A percentile compares a stretch with the other conserved stretches of the same genome.
These are phyloP conservation scores for Bjerkandera adusta DNA, from an alignment of 1,284 basidiomycete species.

Conservation along the genomic window DNA sequence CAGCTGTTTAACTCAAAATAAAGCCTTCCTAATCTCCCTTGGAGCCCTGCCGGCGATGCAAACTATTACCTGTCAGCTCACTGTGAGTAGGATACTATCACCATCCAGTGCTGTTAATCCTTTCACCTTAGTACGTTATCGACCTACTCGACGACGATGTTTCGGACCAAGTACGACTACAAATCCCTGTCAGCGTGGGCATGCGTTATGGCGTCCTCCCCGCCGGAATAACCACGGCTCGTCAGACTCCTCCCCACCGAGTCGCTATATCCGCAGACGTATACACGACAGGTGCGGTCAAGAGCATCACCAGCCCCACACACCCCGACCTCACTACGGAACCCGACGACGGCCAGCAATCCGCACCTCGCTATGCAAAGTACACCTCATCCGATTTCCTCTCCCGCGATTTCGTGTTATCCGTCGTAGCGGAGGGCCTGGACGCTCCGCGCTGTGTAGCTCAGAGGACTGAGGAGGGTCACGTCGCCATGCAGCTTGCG, in stretches of 20 bases:
- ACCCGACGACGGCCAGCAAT: slow-evolving; percentile 3
- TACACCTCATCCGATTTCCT: slow-evolving; percentile 10
- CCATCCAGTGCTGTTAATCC: slow-evolving; percentile 9
- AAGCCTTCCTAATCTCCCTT: slow-evolving; percentile 57
- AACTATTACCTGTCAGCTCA: slow-evolving; percentile 38
- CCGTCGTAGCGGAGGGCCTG: slow-evolving; percentile 27
- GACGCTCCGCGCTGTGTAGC: slow-evolving; percentile 55
- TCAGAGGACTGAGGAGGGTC: slow-evolving; percentile 36
- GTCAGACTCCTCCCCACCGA: not conserved
- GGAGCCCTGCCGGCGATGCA: slow-evolving; percentile 45
- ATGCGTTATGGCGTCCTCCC: slow-evolving; percentile 48
- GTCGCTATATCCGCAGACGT: slow-evolving; percentile 12
- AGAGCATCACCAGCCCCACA: slow-evolving; percentile 12
- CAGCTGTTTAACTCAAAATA: not conserved
- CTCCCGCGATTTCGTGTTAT: slow-evolving; percentile 9
- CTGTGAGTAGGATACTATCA: slow-evolving; percentile 31
- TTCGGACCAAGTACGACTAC: slow-evolving; percentile 45
- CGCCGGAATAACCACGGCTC: slow-evolving; percentile 23
- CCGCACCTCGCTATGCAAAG: not conserved
- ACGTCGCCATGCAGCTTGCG: slow-evolving; percentile 49
- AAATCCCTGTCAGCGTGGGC: slow-evolving; percentile 48
- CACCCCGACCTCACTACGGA: slow-evolving; percentile 10
- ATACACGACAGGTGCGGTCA: slow-evolving; percentile 11
- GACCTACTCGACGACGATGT: slow-evolving; percentile 46
- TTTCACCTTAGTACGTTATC: slow-evolving; percentile 33